Evolutionary conservation across 78 protist genomes (phyloP).

Genomic region (Dictyostelium capitatum): DNA sequence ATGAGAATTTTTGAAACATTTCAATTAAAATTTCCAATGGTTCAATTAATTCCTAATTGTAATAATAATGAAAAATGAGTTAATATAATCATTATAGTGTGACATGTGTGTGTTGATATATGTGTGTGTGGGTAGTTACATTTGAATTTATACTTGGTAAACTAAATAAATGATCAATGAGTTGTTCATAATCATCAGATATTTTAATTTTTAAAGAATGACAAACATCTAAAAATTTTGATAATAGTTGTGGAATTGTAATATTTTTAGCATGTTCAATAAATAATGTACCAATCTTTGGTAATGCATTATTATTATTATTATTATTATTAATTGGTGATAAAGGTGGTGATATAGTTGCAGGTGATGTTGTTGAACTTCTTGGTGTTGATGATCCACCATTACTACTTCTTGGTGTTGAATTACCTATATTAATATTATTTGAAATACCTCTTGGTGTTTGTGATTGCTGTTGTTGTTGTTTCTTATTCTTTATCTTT

Average conservation of each 20-base stretch:
- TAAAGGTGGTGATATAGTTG: conserved; percentile 11
- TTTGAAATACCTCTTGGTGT: conserved; percentile 4
- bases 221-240: conserved; percentile 25
- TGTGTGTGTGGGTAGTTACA: neutral
- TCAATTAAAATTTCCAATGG: neutral
- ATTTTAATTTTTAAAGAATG: conserved; percentile 4
- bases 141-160: neutral
- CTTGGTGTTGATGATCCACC: neutral
- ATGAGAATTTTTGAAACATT: conserved; percentile 18
- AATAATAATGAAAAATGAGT: too few species aligned
- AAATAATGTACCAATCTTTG: conserved; percentile 14
- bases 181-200: neutral
- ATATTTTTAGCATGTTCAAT: conserved; percentile 56
- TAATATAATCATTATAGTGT: too few species aligned
- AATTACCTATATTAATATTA: neutral
- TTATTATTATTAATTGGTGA: neutral
- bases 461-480: neutral
- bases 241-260: conserved; percentile 14
- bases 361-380: neutral
- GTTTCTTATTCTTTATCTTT: conserved; percentile 28
- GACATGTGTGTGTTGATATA: too few species aligned
- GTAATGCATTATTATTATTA: neutral
- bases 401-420: conserved; percentile 7
- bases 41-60: conserved; percentile 27
- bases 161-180: conserved; percentile 2